phyloP scores from a whole-genome alignment of 73 alveolate genomes.

The Symbiodinium pilosum region DNA sequence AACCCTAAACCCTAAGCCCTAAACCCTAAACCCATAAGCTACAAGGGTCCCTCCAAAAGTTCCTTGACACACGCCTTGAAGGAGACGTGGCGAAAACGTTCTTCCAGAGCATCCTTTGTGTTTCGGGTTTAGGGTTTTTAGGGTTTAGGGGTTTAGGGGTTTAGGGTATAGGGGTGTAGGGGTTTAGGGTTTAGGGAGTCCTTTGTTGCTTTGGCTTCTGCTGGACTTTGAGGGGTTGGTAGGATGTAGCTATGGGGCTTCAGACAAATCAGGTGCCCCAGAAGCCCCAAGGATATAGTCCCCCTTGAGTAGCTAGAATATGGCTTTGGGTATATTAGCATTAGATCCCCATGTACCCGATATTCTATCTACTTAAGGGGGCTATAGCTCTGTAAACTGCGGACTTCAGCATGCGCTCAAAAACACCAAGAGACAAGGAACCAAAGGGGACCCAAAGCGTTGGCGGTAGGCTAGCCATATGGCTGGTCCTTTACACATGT shows the following conservation, averaged over 20 bases:
- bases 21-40: background rate
- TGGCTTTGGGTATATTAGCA: no score
- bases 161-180: background rate
- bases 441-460: no score
- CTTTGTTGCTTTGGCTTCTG: background rate
- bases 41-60: background rate
- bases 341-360: no score
- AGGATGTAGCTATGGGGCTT: background rate
- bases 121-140: background rate
- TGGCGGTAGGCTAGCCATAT: no score
- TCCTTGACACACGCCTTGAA: conserved; percentile 26
- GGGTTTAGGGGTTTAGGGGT: background rate
- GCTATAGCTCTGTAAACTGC: no score
- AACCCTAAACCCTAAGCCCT: background rate
- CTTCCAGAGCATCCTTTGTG: conserved; percentile 49
- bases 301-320: no score
- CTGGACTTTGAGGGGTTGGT: background rate
- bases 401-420: no score
- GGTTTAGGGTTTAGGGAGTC: background rate
- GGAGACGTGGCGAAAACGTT: conserved; percentile 78
- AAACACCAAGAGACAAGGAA: no score
- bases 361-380: no score
- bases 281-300: no score
- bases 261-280: background rate
- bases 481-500: no score